A percentile compares a stretch with the other conserved stretches of the same genome.
Conservation (phyloP, 805 yeast species). For the Blastobotrys chiropterorum region DNA sequence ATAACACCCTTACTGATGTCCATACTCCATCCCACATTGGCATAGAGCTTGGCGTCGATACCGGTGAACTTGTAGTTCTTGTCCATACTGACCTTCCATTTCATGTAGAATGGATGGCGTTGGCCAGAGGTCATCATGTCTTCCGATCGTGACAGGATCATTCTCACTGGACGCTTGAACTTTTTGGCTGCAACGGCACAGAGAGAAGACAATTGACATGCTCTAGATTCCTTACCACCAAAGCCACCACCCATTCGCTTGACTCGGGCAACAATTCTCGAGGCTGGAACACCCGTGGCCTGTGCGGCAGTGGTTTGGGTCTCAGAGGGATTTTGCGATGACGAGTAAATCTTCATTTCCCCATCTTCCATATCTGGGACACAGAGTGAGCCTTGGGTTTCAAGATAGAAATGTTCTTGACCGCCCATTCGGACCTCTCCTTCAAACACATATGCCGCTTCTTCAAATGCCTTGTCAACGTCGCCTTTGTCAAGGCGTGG, state of each 20-base stretch:
- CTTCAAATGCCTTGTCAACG: conserved; percentile 33
- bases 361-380: conserved; percentile 42
- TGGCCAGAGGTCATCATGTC: conserved; percentile 44
- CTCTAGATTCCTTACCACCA: conserved; percentile 44
- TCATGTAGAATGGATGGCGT: conserved; percentile 41
- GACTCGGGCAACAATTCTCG: conserved; percentile 36
- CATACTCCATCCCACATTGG: conserved; percentile 46
- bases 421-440: conserved; percentile 39
- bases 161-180: conserved; percentile 38
- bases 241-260: conserved; percentile 46
- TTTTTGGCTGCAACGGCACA: conserved; percentile 41
- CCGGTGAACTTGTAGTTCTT: conserved; percentile 38
- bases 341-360: conserved; percentile 39
- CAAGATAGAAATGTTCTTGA: conserved; percentile 46
- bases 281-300: conserved; percentile 39
- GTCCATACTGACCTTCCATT: conserved; percentile 40
- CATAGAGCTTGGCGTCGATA: conserved; percentile 35
- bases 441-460: conserved; percentile 32
- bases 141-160: conserved; percentile 37
- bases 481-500: conserved; percentile 37
- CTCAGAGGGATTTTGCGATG: conserved; percentile 42
- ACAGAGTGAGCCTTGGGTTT: conserved; percentile 40
- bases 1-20: conserved; percentile 45
- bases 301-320: conserved; percentile 40
- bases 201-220: conserved; percentile 35